A percentile compares a stretch with the other conserved stretches of the same genome.
phyloP scores from a whole-genome alignment of 805 yeast genomes.

The Hanseniaspora opuntiae region DNA sequence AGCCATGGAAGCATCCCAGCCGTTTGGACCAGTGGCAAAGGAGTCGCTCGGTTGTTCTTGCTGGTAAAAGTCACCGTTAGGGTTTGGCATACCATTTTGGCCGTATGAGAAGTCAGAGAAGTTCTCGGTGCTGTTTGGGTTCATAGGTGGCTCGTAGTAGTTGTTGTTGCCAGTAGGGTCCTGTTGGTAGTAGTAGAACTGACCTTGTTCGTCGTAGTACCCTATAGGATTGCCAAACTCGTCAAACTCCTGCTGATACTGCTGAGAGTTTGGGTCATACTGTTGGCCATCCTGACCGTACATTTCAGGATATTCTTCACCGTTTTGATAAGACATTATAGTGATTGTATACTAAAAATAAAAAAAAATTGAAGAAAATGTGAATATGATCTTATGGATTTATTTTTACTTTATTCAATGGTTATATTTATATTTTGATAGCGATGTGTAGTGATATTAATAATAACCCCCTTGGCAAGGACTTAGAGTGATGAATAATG shows the following conservation, averaged over 20 bases:
- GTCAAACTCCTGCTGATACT: constrained; percentile 30
- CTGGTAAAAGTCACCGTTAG: constrained; percentile 58
- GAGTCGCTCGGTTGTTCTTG: constrained; percentile 82
- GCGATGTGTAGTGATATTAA: too few relatives aligned
- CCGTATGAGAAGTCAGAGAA: constrained; percentile 54
- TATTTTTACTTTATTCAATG: too few relatives aligned
- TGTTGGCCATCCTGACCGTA: constrained; percentile 22
- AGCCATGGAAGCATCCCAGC: constrained; percentile 19
- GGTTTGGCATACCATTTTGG: constrained; percentile 39
- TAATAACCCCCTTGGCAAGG: too few relatives aligned
- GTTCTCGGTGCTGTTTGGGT: constrained; percentile 40
- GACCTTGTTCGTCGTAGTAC: constrained; percentile 29
- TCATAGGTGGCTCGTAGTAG: constrained; percentile 21
- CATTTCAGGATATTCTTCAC: constrained; percentile 16
- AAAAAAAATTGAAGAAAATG: too few relatives aligned
- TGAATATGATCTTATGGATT: too few relatives aligned
- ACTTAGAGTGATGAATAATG: too few relatives aligned
- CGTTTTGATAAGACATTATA: constrained; percentile 11
- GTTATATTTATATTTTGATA: too few relatives aligned
- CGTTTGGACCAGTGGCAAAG: constrained; percentile 22
- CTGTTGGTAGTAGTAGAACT: constrained; percentile 41
- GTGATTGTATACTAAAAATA: not conserved
- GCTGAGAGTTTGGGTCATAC: constrained; percentile 19
- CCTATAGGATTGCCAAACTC: constrained; percentile 26
- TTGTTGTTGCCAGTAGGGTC: constrained; percentile 18